Evolutionary conservation across 352 stramenopile species (phyloP).

Genomic region (Globisporangium cystogenes): DNA sequence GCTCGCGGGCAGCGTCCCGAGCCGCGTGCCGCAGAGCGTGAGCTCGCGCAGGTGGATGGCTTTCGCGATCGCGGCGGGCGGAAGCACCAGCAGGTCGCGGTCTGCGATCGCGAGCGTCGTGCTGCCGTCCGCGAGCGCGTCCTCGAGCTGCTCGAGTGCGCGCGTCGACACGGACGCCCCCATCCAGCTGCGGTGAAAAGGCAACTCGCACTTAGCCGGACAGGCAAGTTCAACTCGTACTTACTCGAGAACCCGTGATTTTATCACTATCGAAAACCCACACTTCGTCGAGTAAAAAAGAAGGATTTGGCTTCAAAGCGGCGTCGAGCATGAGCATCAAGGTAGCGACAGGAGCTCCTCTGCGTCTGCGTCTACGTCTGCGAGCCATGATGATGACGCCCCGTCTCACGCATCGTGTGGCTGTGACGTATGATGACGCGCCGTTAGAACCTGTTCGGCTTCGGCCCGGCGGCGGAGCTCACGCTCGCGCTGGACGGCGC

Average conservation of each 20-base stretch:
- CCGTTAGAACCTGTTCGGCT: slow-evolving; percentile 14
- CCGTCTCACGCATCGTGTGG: background rate
- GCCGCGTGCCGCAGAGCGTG: slow-evolving; percentile 21
- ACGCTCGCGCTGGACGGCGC: slow-evolving; percentile 11
- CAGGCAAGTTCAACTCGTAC: slow-evolving; percentile 4
- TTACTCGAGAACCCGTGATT: background rate
- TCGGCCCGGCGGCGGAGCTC: slow-evolving; percentile 13
- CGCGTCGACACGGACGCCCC: slow-evolving; percentile 29
- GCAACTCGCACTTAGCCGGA: background rate
- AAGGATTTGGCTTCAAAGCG: slow-evolving; percentile 8
- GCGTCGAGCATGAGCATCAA: slow-evolving; percentile 9
- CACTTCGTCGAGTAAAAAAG: background rate
- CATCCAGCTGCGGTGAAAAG: slow-evolving; percentile 10
- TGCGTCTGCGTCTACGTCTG: no score
- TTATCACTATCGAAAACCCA: background rate
- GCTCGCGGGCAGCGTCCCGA: slow-evolving; percentile 35
- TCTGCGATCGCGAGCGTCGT: slow-evolving; percentile 22
- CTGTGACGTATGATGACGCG: background rate
- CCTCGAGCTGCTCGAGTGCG: slow-evolving; percentile 30
- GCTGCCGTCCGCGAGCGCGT: slow-evolving; percentile 17
- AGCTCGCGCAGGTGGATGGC: slow-evolving; percentile 40
- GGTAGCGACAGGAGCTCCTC: no score
- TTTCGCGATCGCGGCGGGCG: slow-evolving; percentile 30
- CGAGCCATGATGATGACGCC: no score
- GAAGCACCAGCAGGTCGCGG: slow-evolving; percentile 38